A percentile compares a stretch with the other conserved stretches of the same genome.
Evolutionary conservation across 257 asterid species (phyloP).

Genomic region (Primulina huaijiensis): DNA sequence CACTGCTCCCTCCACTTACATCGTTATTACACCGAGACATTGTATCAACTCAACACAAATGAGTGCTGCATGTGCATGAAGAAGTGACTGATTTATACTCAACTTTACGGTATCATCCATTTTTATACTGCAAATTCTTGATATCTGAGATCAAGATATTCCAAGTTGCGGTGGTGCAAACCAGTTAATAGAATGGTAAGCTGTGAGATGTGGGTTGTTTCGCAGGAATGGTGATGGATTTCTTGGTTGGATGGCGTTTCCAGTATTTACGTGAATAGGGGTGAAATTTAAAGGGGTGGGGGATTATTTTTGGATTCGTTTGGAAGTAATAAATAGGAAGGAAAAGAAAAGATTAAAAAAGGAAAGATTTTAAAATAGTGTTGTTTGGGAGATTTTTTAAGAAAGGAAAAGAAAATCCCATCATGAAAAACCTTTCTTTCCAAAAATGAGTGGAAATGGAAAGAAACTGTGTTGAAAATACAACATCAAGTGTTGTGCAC

Average conservation of each 20-base stretch:
- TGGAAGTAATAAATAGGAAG: no score
- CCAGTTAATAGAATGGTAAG: constrained; percentile 40
- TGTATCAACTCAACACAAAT: neutral
- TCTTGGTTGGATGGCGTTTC: constrained; percentile 45
- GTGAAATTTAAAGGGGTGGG: no score
- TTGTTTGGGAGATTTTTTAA: no score
- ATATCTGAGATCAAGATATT: no score
- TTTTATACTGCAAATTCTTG: constrained; percentile 29
- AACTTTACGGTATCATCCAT: constrained; percentile 41
- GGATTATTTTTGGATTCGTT: no score
- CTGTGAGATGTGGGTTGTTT: constrained; percentile 49
- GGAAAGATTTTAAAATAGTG: no score
- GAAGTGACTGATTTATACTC: constrained; percentile 8
- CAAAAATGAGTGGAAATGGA: no score
- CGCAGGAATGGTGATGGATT: constrained; percentile 47
- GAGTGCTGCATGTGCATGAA: constrained; percentile 8
- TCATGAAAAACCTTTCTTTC: no score
- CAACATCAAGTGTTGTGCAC: no score
- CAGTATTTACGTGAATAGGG: neutral
- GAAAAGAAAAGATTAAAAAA: no score
- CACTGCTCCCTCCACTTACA: constrained; percentile 17
- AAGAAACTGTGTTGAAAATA: no score
- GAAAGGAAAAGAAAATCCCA: no score
- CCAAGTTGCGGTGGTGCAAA: constrained; percentile 28
- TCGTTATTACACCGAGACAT: constrained; percentile 34